These are phyloP conservation scores for Alternaria brassicae DNA, from an alignment of 2,329 filamentous ascomycete genomes.

Conservation along the genomic window DNA sequence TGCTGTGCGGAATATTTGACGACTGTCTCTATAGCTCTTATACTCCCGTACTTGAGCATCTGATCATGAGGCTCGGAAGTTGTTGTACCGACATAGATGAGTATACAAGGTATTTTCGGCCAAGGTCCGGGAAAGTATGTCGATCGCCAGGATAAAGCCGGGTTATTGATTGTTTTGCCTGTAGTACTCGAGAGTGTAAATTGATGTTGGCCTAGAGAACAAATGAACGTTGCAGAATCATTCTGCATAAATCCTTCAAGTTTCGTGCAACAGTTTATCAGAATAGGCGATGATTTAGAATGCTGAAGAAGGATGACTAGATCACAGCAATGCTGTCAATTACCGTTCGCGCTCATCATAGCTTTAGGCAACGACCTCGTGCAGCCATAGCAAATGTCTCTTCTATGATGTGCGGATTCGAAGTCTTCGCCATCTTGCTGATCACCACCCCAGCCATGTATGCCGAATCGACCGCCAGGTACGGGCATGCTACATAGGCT, in stretches of 20 bases:
- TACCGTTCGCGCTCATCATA: not conserved
- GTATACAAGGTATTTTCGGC: not conserved
- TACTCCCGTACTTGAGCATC: not conserved
- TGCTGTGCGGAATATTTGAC: not conserved
- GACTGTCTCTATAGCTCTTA: not conserved
- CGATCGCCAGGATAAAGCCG: not conserved
- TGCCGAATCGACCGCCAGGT: constrained; percentile 67
- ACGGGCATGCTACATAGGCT: constrained; percentile 74
- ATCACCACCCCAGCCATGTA: constrained; percentile 67
- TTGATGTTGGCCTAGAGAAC: not conserved
- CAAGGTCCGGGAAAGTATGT: not conserved
- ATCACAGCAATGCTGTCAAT: not conserved
- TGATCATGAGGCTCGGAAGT: not conserved
- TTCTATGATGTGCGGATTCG: constrained; percentile 25
- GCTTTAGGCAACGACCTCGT: constrained; percentile 61
- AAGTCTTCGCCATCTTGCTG: constrained; percentile 52
- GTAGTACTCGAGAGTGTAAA: not conserved
- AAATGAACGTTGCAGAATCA: not conserved
- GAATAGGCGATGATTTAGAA: not conserved
- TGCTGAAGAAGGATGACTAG: not conserved
- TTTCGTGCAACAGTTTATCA: not conserved
- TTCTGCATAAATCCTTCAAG: not conserved
- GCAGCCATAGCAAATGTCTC: constrained; percentile 74
- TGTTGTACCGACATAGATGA: not conserved
- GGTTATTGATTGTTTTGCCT: not conserved